A percentile compares a stretch with the other conserved stretches of the same genome.
Conservation (phyloP, 352 stramenopile species). For the Plasmopara halstedii region DNA sequence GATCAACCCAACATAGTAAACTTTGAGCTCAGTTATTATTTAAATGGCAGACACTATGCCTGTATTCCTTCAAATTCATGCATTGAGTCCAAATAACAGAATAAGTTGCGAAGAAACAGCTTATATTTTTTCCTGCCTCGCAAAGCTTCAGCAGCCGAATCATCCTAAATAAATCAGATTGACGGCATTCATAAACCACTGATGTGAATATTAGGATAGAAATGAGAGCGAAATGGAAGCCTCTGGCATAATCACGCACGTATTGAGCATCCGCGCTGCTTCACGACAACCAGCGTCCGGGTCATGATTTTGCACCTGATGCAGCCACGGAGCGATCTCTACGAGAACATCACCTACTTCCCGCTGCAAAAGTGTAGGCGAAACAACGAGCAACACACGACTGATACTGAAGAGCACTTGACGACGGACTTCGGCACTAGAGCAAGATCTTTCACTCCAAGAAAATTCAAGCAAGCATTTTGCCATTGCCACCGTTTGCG, state of each 20-base stretch:
- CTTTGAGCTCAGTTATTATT: no score
- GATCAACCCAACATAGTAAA: no score
- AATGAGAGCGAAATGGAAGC: slow-evolving; percentile 1
- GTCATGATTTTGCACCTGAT: slow-evolving; percentile 33
- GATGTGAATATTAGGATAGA: background rate
- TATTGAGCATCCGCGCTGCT: slow-evolving; percentile 43
- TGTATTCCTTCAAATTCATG: no score
- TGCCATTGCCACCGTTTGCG: slow-evolving; percentile 53
- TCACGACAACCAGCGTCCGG: slow-evolving; percentile 66
- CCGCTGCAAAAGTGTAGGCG: slow-evolving; percentile 44
- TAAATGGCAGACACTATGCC: no score
- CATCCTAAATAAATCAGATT: no score
- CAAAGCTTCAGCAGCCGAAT: no score
- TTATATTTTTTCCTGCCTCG: no score
- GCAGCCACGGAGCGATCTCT: slow-evolving; percentile 48
- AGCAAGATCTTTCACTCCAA: slow-evolving; percentile 42
- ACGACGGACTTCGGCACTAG: slow-evolving; percentile 46
- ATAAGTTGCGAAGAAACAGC: no score
- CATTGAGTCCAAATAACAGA: no score
- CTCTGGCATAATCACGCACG: slow-evolving; percentile 29
- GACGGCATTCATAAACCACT: no score
- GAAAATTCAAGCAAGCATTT: slow-evolving; percentile 66
- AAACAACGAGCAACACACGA: slow-evolving; percentile 55
- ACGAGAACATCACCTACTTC: slow-evolving; percentile 41
- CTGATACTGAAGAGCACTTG: slow-evolving; percentile 71